Evolutionary conservation across 345 rosid genomes (phyloP).

Genomic region (Mangifera indica): DNA sequence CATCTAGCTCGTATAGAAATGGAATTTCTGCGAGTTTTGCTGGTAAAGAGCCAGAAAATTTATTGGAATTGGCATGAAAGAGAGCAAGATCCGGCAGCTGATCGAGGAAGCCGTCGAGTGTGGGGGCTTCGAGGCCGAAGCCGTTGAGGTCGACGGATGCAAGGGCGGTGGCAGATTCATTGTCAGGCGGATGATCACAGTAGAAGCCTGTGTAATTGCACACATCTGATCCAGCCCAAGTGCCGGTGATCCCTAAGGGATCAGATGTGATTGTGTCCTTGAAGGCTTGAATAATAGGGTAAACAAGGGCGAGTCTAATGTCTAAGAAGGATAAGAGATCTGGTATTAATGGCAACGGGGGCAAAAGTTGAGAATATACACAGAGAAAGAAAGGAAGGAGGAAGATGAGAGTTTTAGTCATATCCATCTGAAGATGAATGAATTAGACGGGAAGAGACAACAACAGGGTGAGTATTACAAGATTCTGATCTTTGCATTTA

Average conservation of each 20-base stretch:
- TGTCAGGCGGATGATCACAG: constrained; percentile 41
- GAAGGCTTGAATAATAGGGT: constrained; percentile 34
- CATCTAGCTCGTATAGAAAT: constrained; percentile 39
- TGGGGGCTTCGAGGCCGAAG: constrained; percentile 29
- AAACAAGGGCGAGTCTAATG: constrained; percentile 23
- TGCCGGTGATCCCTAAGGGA: constrained; percentile 29
- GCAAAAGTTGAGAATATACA: neutral
- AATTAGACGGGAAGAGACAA: neutral
- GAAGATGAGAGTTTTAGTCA: constrained; percentile 2
- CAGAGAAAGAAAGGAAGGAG: constrained; percentile 10
- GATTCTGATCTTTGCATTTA: neutral
- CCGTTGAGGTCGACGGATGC: constrained; percentile 45
- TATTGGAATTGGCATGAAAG: constrained; percentile 55
- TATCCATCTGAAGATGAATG: constrained; percentile 16
- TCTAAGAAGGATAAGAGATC: constrained; percentile 25
- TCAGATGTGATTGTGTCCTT: constrained; percentile 35
- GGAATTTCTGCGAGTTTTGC: constrained; percentile 26
- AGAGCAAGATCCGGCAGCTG: constrained; percentile 49
- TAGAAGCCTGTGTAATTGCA: constrained; percentile 45
- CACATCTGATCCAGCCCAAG: constrained; percentile 41
- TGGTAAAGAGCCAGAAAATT: constrained; percentile 37
- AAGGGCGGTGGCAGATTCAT: constrained; percentile 34
- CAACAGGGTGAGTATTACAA: neutral
- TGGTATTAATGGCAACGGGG: constrained; percentile 1
- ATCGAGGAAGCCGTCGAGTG: constrained; percentile 42